phyloP scores from a whole-genome alignment of 1,139 yeast genomes.

The Taiozyma sp. region DNA sequence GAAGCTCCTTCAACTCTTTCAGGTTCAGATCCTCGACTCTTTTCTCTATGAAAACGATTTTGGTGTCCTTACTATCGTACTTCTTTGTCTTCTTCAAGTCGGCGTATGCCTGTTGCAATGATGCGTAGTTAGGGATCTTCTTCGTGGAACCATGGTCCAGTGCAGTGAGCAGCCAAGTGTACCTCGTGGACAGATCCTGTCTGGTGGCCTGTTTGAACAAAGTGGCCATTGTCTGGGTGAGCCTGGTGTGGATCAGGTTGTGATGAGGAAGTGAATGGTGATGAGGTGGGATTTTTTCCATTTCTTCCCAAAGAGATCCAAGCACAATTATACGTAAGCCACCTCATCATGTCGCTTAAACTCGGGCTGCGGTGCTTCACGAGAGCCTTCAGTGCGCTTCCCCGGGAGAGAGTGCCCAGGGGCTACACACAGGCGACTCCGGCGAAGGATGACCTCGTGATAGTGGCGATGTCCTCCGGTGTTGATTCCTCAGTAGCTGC shows the following conservation, averaged over 20 bases:
- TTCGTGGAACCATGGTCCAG: not conserved
- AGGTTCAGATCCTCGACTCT: constrained; percentile 12
- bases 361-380: not conserved
- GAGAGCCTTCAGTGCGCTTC: not conserved
- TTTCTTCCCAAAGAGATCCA: not conserved
- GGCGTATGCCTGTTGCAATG: not conserved
- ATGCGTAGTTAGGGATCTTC: not conserved
- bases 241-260: not conserved
- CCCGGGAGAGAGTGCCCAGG: constrained; percentile 8
- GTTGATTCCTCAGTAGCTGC: constrained; percentile 95
- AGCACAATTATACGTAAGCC: not conserved
- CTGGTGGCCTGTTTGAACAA: not conserved
- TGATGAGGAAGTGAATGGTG: not conserved
- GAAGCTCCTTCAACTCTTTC: constrained; percentile 10
- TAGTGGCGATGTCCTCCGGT: constrained; percentile 95
- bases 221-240: not conserved
- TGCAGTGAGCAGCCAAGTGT: not conserved
- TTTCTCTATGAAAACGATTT: constrained; percentile 11
- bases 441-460: constrained; percentile 47
- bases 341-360: not conserved
- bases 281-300: not conserved
- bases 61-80: not conserved
- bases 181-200: not conserved
- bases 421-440: constrained; percentile 42
- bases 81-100: not conserved